phyloP scores from a whole-genome alignment of 2,329 filamentous ascomycete species.

The Boeremia lycopersici region DNA sequence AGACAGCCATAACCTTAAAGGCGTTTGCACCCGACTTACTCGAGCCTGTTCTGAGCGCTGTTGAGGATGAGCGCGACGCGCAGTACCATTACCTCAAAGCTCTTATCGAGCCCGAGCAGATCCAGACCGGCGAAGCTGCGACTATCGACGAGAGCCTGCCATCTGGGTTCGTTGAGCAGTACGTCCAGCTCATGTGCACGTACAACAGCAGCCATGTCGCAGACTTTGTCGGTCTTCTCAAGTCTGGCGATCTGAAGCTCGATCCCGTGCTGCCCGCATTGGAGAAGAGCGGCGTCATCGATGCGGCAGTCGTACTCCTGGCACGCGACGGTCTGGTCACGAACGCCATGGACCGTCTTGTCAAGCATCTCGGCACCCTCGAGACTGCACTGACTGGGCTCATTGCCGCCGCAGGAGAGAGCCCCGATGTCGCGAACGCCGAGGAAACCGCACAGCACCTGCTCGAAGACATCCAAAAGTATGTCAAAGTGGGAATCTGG shows the following conservation, averaged over 20 bases:
- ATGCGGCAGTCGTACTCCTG: conserved; percentile 90
- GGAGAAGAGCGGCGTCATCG: conserved; percentile 86
- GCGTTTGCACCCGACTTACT: conserved; percentile 69
- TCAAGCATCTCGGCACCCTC: conserved; percentile 79
- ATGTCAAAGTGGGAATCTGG: conserved; percentile 92
- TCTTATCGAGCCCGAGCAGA: conserved; percentile 68
- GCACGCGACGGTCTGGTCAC: conserved; percentile 83
- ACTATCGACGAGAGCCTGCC: conserved; percentile 35
- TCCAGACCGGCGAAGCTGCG: not conserved
- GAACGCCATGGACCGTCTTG: conserved; percentile 82
- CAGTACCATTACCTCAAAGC: conserved; percentile 80
- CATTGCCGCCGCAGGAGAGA: conserved; percentile 65
- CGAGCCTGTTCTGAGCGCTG: conserved; percentile 65
- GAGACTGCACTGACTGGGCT: conserved; percentile 79
- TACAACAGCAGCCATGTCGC: conserved; percentile 84
- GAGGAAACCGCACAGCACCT: conserved; percentile 74
- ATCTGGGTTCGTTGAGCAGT: conserved; percentile 75
- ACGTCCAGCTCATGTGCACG: conserved; percentile 88
- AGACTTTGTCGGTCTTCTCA: conserved; percentile 78
- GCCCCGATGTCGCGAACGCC: conserved; percentile 62
- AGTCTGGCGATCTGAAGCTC: conserved; percentile 77
- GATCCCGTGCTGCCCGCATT: conserved; percentile 83
- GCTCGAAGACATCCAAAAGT: conserved; percentile 81
- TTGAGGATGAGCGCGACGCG: conserved; percentile 64
- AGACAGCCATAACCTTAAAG: conserved; percentile 70